A percentile compares a stretch with the other conserved stretches of the same genome.
Conservation (phyloP, 352 stramenopile genomes). For the Globisporangium alternatum region DNA sequence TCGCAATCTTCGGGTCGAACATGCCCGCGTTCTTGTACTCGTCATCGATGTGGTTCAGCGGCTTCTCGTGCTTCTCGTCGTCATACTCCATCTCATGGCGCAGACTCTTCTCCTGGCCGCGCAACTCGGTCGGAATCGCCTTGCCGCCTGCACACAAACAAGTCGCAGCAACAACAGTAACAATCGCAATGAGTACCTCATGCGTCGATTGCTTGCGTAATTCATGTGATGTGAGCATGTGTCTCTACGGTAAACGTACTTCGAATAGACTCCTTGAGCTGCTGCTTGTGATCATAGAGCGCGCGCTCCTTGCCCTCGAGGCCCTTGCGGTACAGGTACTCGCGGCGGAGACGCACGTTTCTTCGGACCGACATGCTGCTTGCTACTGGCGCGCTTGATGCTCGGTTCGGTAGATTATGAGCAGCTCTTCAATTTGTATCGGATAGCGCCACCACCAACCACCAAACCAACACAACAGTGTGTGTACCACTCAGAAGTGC, state of each 20-base stretch:
- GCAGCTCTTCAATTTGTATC: slow-evolving; percentile 10
- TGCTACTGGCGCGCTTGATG: not conserved
- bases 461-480: not conserved
- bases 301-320: slow-evolving; percentile 94
- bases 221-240: not conserved
- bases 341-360: slow-evolving; percentile 96
- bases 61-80: slow-evolving; percentile 86
- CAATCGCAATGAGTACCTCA: slow-evolving; percentile 5
- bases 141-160: slow-evolving; percentile 72
- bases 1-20: slow-evolving; percentile 96
- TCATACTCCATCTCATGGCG: slow-evolving; percentile 92
- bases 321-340: slow-evolving; percentile 99
- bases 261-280: slow-evolving; percentile 93
- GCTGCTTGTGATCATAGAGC: slow-evolving; percentile 97
- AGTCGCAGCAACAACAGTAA: not conserved
- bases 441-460: slow-evolving; percentile 7
- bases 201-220: not conserved
- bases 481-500: not conserved
- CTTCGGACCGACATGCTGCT: slow-evolving; percentile 82
- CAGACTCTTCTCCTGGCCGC: slow-evolving; percentile 90
- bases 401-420: not conserved
- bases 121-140: slow-evolving; percentile 97
- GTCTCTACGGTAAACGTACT: slow-evolving; percentile 23
- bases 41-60: slow-evolving; percentile 95
- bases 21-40: slow-evolving; percentile 98